These are phyloP conservation scores for Colletotrichum lindemuthianum DNA, from an alignment of 2,329 filamentous ascomycete species.

Conservation along the genomic window DNA sequence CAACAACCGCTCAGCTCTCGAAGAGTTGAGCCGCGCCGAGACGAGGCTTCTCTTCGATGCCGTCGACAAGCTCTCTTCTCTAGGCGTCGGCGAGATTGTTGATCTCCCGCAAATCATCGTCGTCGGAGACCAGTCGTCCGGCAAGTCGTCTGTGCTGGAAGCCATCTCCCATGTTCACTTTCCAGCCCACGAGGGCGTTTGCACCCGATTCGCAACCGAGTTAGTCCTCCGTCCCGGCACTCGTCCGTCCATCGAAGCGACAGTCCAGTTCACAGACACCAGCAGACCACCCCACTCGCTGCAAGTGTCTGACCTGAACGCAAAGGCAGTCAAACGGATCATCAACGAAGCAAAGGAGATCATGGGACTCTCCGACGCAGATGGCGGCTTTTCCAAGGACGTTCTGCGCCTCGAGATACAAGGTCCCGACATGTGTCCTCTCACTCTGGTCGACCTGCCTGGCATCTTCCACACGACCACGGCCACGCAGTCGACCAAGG, in stretches of 20 bases:
- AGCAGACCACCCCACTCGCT: conserved; percentile 39
- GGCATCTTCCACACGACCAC: conserved; percentile 52
- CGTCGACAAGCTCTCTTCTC: conserved; percentile 61
- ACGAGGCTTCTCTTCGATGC: conserved; percentile 61
- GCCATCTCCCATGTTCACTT: conserved; percentile 71
- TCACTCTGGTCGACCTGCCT: conserved; percentile 66
- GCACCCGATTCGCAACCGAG: conserved; percentile 71
- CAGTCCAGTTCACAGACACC: conserved; percentile 50
- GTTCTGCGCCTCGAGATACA: conserved; percentile 58
- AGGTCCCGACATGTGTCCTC: conserved; percentile 53
- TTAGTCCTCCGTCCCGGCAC: conserved; percentile 59
- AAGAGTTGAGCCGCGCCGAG: conserved; percentile 53
- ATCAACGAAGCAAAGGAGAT: conserved; percentile 60
- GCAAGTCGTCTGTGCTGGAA: conserved; percentile 73
- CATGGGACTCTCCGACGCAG: conserved; percentile 55
- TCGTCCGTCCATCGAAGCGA: conserved; percentile 51
- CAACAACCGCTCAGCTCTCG: conserved; percentile 56
- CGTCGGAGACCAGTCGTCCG: conserved; percentile 68
- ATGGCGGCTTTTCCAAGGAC: conserved; percentile 54
- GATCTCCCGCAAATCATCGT: conserved; percentile 66
- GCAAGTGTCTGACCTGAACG: conserved; percentile 42
- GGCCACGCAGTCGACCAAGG: conserved; percentile 44
- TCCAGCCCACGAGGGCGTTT: conserved; percentile 63
- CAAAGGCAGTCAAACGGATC: conserved; percentile 55
- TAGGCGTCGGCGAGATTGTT: conserved; percentile 58